A percentile compares a stretch with the other conserved stretches of the same genome.
These are phyloP conservation scores for Huntiella decipiens DNA, from an alignment of 2,329 filamentous ascomycete species.

Conservation along the genomic window DNA sequence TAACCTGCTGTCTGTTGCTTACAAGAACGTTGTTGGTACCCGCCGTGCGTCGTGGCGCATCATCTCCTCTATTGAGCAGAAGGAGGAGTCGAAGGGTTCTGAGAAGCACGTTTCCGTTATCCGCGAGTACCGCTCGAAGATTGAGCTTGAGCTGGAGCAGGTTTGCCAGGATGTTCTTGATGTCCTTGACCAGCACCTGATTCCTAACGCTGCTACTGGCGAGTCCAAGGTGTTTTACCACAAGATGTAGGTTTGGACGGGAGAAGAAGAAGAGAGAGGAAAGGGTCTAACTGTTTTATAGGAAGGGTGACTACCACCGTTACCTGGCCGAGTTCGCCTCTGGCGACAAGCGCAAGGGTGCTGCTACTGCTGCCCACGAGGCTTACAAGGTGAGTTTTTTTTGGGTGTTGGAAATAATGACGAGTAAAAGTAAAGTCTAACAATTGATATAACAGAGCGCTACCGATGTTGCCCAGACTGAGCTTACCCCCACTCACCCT, in stretches of 20 bases:
- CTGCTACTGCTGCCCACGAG: constrained; percentile 74
- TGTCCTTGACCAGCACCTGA: constrained; percentile 80
- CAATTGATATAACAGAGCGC: constrained; percentile 46
- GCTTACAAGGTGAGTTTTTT: constrained; percentile 71
- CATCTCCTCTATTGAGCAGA: constrained; percentile 98
- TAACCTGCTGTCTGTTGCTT: constrained; percentile 94
- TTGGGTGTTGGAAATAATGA: no score
- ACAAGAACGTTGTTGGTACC: constrained; percentile 99
- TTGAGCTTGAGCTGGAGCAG: constrained; percentile 90
- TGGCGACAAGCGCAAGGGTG: constrained; percentile 78
- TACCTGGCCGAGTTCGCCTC: constrained; percentile 88
- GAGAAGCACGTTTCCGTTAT: constrained; percentile 90
- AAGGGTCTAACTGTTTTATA: constrained; percentile 19
- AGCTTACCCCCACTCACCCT: constrained; percentile 91
- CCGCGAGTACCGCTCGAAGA: constrained; percentile 95
- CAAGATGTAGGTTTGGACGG: constrained; percentile 64
- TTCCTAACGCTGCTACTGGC: constrained; percentile 87
- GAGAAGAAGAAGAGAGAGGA: no score
- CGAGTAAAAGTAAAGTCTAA: neutral
- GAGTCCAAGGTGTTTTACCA: constrained; percentile 99
- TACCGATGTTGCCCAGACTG: constrained; percentile 93
- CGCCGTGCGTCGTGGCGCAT: constrained; percentile 98
- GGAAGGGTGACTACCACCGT: constrained; percentile 95
- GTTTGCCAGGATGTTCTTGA: constrained; percentile 96
- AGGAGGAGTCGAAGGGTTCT: constrained; percentile 97